A percentile compares a stretch with the other conserved stretches of the same genome.
Evolutionary conservation across 441 rosid species (phyloP).

Genomic region (Croton laevigatus): DNA sequence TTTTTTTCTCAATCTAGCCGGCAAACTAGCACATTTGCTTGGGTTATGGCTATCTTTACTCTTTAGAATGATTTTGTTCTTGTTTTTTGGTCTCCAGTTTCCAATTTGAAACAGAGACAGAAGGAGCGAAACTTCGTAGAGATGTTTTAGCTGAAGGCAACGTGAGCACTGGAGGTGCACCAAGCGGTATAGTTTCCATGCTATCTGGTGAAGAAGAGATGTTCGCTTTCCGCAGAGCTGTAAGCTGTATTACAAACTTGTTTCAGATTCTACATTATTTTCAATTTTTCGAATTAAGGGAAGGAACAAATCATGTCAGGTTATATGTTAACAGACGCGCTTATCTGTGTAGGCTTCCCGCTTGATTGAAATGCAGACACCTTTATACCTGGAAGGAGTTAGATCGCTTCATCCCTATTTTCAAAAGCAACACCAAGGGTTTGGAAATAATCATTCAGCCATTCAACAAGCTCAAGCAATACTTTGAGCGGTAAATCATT

Average conservation of each 20-base stretch:
- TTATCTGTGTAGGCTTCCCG: constrained; percentile 60
- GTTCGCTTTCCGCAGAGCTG: constrained; percentile 93
- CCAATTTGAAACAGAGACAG: constrained; percentile 88
- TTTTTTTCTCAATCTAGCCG: neutral
- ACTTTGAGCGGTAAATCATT: constrained; percentile 7
- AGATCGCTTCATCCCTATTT: constrained; percentile 62
- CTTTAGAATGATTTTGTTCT: neutral
- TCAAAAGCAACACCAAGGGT: constrained; percentile 32
- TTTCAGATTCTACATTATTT: neutral
- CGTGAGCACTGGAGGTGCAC: constrained; percentile 65
- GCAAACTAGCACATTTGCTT: neutral
- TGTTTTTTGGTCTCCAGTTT: constrained; percentile 45
- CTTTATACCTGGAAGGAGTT: constrained; percentile 74
- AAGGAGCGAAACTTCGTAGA: constrained; percentile 72
- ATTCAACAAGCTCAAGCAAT: constrained; percentile 14
- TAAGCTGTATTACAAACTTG: constrained; percentile 36
- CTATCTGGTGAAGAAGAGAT: constrained; percentile 85
- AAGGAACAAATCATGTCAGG: neutral
- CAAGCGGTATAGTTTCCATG: constrained; percentile 66
- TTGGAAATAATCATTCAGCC: constrained; percentile 13
- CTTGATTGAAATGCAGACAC: constrained; percentile 88
- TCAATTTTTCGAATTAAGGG: neutral
- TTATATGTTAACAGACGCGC: constrained; percentile 11
- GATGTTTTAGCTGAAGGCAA: constrained; percentile 72
- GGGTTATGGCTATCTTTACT: neutral